phyloP scores from a whole-genome alignment of 441 rosid genomes.

The Corymbia citriodora region DNA sequence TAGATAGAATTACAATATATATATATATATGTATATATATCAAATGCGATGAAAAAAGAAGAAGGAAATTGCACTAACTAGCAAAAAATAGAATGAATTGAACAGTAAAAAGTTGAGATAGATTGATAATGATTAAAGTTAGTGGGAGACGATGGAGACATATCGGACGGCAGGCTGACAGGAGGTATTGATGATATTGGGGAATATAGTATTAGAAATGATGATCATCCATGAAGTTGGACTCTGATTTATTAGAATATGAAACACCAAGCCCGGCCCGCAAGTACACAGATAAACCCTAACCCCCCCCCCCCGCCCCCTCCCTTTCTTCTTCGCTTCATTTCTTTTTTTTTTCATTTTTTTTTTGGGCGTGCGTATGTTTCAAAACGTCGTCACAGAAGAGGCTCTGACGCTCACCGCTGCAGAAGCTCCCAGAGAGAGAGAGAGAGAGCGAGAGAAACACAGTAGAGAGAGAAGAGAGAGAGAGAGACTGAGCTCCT shows the following conservation, averaged over 20 bases:
- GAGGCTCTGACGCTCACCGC: background rate
- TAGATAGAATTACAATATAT: rapidly evolving
- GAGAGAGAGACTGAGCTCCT: background rate
- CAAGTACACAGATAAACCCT: background rate
- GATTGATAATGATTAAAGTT: background rate
- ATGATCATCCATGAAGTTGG: background rate
- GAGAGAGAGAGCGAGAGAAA: background rate
- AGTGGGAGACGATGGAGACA: background rate
- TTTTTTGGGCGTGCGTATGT: background rate
- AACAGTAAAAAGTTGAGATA: background rate
- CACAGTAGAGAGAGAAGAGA: background rate
- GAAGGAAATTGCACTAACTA: background rate
- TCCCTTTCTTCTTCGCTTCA: background rate
- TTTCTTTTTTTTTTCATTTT: rapidly evolving
- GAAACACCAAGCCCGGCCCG: background rate
- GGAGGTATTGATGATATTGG: background rate
- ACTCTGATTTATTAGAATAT: background rate
- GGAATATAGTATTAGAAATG: background rate
- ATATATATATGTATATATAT: too few species aligned
- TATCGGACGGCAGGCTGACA: background rate
- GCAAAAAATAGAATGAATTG: background rate
- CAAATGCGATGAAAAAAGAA: background rate
- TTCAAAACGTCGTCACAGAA: background rate
- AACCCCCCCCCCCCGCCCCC: background rate
- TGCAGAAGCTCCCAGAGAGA: background rate